Conservation (phyloP, 2,329 filamentous ascomycete species). For the Monosporascus sp. region DNA sequence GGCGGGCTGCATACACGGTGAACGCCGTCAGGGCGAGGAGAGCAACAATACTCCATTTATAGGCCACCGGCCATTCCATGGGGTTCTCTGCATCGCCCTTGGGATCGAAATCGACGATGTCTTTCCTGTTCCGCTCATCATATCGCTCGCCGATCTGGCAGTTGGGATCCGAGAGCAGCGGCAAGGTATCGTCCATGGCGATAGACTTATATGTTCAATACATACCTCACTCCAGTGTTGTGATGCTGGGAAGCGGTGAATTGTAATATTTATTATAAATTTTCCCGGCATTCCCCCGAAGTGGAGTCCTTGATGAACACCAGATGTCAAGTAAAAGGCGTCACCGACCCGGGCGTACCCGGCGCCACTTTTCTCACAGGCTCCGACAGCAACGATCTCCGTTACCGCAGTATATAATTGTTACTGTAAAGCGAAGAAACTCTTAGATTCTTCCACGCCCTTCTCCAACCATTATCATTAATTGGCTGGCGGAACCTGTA, state of each 20-base stretch:
- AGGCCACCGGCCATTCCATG: conserved; percentile 44
- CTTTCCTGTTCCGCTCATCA: conserved; percentile 16
- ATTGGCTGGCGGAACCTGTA: too few relatives aligned
- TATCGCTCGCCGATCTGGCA: conserved; percentile 14
- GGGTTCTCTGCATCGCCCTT: conserved; percentile 46
- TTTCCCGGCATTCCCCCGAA: too few relatives aligned
- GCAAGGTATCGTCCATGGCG: conserved; percentile 30
- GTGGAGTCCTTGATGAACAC: too few relatives aligned
- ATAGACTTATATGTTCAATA: background rate
- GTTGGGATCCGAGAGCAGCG: conserved; percentile 23
- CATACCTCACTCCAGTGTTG: background rate
- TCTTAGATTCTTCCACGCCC: too few relatives aligned
- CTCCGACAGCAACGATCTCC: too few relatives aligned
- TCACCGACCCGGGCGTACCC: too few relatives aligned
- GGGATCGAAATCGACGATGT: conserved; percentile 40
- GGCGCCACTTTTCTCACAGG: too few relatives aligned
- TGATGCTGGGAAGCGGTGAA: background rate
- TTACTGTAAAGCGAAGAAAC: too few relatives aligned
- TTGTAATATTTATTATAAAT: background rate
- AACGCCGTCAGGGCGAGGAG: conserved; percentile 51
- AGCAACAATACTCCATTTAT: conserved; percentile 49
- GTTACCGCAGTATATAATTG: too few relatives aligned
- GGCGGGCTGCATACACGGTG: conserved; percentile 39
- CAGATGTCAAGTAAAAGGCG: too few relatives aligned
- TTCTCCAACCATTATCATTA: too few relatives aligned